Conservation (phyloP, 2,329 filamentous ascomycete genomes). For the Pezicula rhizophila region DNA sequence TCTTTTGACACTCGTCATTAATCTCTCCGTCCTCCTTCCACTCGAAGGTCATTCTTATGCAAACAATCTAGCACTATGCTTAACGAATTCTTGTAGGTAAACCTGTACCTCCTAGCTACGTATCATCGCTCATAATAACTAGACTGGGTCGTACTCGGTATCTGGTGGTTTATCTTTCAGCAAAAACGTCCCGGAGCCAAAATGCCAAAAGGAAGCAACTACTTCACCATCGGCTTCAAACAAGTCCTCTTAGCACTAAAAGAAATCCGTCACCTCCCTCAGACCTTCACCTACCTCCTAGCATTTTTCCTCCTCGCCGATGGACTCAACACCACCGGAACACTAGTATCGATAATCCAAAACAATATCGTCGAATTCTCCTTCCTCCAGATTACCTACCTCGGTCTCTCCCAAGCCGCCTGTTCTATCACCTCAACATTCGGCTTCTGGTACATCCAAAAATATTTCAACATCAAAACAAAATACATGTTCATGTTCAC, state of each 20-base stretch:
- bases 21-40: conserved; percentile 33
- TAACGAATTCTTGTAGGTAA: conserved; percentile 34
- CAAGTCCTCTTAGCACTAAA: conserved; percentile 33
- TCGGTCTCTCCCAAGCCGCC: conserved; percentile 33
- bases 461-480: conserved; percentile 33
- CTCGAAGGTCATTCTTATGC: conserved; percentile 27
- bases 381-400: conserved; percentile 34
- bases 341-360: conserved; percentile 33
- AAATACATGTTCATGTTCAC: conserved; percentile 37
- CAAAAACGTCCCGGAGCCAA: conserved; percentile 33
- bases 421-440: conserved; percentile 34
- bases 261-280: conserved; percentile 32
- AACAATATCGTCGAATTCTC: conserved; percentile 34
- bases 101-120: not conserved
- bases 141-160: conserved; percentile 35
- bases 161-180: conserved; percentile 38
- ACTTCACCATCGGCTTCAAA: conserved; percentile 34
- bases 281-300: conserved; percentile 34
- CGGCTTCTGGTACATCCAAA: conserved; percentile 36
- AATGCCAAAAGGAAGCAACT: conserved; percentile 33
- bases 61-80: conserved; percentile 33
- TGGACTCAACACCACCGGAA: conserved; percentile 34
- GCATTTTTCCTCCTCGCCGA: conserved; percentile 37
- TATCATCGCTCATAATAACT: not conserved
- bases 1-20: conserved; percentile 31